phyloP scores from a whole-genome alignment of 2,329 filamentous ascomycete genomes.

The Fusarium multiceps region DNA sequence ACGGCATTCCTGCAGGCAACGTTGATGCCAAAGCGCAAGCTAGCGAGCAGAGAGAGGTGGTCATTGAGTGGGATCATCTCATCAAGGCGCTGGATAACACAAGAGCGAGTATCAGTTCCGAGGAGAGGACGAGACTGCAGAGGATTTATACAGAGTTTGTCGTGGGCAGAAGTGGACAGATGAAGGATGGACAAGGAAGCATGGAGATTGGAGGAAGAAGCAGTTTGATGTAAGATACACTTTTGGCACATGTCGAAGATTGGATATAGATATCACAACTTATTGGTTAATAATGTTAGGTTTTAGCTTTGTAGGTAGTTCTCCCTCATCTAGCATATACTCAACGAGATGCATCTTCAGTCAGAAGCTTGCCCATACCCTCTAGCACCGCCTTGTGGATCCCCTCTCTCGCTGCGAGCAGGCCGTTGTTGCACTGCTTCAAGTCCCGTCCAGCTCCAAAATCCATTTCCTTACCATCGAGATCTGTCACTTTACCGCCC shows the following conservation, averaged over 20 bases:
- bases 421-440: conserved; percentile 49
- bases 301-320: neutral
- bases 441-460: conserved; percentile 52
- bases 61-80: conserved; percentile 87
- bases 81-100: conserved; percentile 80
- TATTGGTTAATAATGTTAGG: neutral
- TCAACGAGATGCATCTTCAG: conserved; percentile 29
- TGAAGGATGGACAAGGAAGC: conserved; percentile 91
- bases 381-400: conserved; percentile 57
- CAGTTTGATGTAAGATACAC: conserved; percentile 80
- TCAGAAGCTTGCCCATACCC: conserved; percentile 38
- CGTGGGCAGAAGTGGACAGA: conserved; percentile 90
- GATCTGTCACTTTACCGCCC: conserved; percentile 65
- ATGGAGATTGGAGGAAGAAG: conserved; percentile 93
- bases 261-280: neutral
- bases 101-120: conserved; percentile 81
- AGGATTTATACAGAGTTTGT: conserved; percentile 95
- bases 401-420: conserved; percentile 58
- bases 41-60: conserved; percentile 71
- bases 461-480: conserved; percentile 52
- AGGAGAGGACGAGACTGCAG: conserved; percentile 79
- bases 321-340: neutral
- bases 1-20: conserved; percentile 42
- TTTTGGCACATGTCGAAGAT: conserved; percentile 7
- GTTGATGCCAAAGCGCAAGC: conserved; percentile 45